Evolutionary conservation across 1,284 basidiomycete genomes (phyloP), one percentile per base, ranked within the genome.

Genomic region (Boletellus deceptivus): DNA sequence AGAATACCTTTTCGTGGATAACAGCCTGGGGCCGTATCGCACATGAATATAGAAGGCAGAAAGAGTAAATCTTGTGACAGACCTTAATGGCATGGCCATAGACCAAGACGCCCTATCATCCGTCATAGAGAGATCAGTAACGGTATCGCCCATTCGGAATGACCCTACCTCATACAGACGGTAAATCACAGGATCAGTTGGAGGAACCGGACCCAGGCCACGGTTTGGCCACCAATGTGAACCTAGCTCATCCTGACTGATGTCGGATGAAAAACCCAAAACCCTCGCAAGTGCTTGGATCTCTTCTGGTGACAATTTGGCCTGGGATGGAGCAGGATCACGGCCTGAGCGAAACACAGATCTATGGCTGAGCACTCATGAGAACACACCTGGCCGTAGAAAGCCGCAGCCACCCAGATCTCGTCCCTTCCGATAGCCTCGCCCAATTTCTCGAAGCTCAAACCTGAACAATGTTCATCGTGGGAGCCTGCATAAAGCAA

Each of bases 351-450:
- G 2, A 16, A 16, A 35, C 34, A n/a, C n/a, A 35, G 38, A 53
- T 50, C 36, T 38, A 35, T 37, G 17, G 22, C 3, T 17, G 47
- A 46, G 34, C 16, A 5, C 14, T 13, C 13, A 35, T 35, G 18
- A 41, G 42, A 43, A 59, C 74, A 27, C 54, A 84, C 86, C 74
- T 93, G 90, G 8, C 88, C 91, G 59, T 91, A 93, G 71, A 94
- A 91, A 37, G 88, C 78, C 1, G 91, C 82, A 2, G 91, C 91
- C n/a, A 91, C 79, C 89, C 89, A 95, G 35, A 93, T 79, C 68
- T 95, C 91, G 59, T 91, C 87, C 61, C 80, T 83, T n/a, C 78
- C 80, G 52, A 93, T 77, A 13, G 74, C 74, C 53, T 84, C 75
- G 5, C 80, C 88, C 56, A 93, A 83, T 43, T 82, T 72, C 43